Percentiles rank a stretch among this genome's conserved stretches.
These are phyloP conservation scores for Saccharomyces hybrid DNA, from an alignment of 1,139 yeast genomes.

Conservation along the genomic window DNA sequence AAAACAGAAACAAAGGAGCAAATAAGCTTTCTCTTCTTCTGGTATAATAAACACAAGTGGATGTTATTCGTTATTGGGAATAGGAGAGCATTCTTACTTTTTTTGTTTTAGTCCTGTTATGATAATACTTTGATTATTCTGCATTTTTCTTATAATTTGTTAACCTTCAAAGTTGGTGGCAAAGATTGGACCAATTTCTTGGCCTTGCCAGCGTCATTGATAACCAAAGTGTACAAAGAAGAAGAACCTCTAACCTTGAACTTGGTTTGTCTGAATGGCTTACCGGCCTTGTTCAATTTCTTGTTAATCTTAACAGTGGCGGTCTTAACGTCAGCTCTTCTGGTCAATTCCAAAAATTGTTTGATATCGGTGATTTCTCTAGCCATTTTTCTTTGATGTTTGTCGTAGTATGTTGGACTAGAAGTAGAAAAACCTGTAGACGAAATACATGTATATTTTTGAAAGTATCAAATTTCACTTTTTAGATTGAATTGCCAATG, in stretches of 20 bases:
- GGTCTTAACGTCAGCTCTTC: conserved; percentile 91
- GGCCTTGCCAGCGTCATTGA: conserved; percentile 95
- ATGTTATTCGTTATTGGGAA: neutral
- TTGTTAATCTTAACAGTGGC: conserved; percentile 89
- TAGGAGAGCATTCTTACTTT: neutral
- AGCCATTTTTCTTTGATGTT: conserved; percentile 26
- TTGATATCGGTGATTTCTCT: conserved; percentile 91
- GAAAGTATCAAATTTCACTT: too few relatives aligned
- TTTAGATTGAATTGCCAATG: neutral
- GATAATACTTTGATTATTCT: neutral
- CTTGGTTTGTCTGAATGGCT: conserved; percentile 87
- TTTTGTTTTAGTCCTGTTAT: neutral
- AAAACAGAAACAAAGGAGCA: neutral
- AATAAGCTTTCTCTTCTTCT: neutral
- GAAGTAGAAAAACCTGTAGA: neutral
- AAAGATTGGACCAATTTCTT: conserved; percentile 96
- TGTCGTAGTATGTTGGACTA: neutral
- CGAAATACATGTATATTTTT: too few relatives aligned
- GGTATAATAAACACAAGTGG: neutral
- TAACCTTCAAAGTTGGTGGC: conserved; percentile 88
- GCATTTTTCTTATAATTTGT: conserved; percentile 43
- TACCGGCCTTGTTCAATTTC: conserved; percentile 80
- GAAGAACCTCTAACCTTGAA: conserved; percentile 98
- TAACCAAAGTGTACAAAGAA: conserved; percentile 91
- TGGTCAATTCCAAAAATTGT: conserved; percentile 95